Evolutionary conservation across 352 stramenopile species (phyloP).

Genomic region (Globisporangium echinulatum): DNA sequence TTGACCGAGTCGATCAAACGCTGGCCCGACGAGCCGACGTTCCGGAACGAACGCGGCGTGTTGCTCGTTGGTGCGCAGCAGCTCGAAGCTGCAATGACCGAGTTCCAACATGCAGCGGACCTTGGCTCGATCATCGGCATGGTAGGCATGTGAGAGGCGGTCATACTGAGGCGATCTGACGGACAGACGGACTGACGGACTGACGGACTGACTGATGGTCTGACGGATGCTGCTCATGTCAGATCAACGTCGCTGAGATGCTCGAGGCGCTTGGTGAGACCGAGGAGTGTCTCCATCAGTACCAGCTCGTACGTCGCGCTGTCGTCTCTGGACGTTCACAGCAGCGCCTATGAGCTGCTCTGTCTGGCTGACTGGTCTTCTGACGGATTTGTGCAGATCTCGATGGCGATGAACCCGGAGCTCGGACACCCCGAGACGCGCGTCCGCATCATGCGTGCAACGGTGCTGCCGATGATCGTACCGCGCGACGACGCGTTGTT

Average conservation of each 20-base stretch:
- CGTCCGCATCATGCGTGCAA: slow-evolving; percentile 55
- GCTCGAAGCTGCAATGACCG: slow-evolving; percentile 48
- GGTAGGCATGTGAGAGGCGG: slow-evolving; percentile 19
- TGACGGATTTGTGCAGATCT: slow-evolving; percentile 21
- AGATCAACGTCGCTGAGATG: slow-evolving; percentile 51
- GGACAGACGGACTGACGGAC: not conserved
- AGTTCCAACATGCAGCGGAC: slow-evolving; percentile 41
- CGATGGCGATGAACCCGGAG: slow-evolving; percentile 4
- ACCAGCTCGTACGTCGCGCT: slow-evolving; percentile 28
- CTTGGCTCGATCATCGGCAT: slow-evolving; percentile 37
- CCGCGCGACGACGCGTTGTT: slow-evolving; percentile 46
- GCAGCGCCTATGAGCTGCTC: not conserved
- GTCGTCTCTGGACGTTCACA: not conserved
- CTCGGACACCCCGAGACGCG: slow-evolving; percentile 23
- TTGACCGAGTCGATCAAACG: slow-evolving; percentile 34
- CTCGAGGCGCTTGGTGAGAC: slow-evolving; percentile 56
- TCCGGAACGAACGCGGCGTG: slow-evolving; percentile 57
- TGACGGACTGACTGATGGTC: too few species aligned
- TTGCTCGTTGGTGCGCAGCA: slow-evolving; percentile 41
- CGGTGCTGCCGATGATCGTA: slow-evolving; percentile 56
- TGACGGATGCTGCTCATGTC: not conserved
- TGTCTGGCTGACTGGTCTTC: not conserved
- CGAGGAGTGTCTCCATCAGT: slow-evolving; percentile 42
- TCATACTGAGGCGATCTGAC: not conserved
- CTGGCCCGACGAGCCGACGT: slow-evolving; percentile 47